Conservation (phyloP, 768 basidiomycete genomes). For the Leccinum subgranulosum region DNA sequence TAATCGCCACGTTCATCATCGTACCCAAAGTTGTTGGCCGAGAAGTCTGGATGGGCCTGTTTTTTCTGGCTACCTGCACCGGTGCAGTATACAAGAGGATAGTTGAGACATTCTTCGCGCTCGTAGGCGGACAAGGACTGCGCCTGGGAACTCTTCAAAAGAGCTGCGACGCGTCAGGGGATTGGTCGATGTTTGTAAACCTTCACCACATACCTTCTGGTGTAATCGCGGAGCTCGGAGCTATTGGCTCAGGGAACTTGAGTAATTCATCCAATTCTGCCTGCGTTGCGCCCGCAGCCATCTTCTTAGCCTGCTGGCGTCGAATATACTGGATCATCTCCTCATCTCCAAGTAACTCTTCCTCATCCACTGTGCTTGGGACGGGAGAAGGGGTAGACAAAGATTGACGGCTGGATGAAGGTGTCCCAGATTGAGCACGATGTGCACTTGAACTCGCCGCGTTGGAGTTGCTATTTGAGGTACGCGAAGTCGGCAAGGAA, state of each 20-base stretch:
- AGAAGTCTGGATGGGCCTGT: constrained; percentile 63
- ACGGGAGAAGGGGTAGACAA: constrained; percentile 84
- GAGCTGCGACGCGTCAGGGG: constrained; percentile 38
- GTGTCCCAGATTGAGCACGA: constrained; percentile 53
- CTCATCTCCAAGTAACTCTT: constrained; percentile 86
- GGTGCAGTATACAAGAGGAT: constrained; percentile 75
- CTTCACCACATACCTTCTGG: constrained; percentile 59
- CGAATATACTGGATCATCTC: constrained; percentile 96
- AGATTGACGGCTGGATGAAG: constrained; percentile 71
- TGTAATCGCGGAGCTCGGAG: constrained; percentile 61
- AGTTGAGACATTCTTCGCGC: constrained; percentile 87
- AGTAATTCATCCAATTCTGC: constrained; percentile 86
- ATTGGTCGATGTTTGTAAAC: not conserved
- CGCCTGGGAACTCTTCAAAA: constrained; percentile 63
- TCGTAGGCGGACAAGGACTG: constrained; percentile 85
- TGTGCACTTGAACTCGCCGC: constrained; percentile 42
- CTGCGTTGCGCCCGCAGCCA: constrained; percentile 79
- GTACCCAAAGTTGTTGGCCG: constrained; percentile 89
- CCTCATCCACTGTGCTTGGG: constrained; percentile 75
- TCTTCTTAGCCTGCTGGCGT: constrained; percentile 84
- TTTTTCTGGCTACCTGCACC: constrained; percentile 85
- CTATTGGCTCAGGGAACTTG: constrained; percentile 87
- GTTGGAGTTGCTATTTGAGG: constrained; percentile 40
- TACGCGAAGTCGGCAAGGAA: constrained; percentile 54
- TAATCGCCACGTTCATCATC: constrained; percentile 99